Evolutionary conservation across 352 stramenopile genomes (phyloP), one percentile per base, ranked within the genome.

Genomic region (Hyaloperonospora arabidopsidis): DNA sequence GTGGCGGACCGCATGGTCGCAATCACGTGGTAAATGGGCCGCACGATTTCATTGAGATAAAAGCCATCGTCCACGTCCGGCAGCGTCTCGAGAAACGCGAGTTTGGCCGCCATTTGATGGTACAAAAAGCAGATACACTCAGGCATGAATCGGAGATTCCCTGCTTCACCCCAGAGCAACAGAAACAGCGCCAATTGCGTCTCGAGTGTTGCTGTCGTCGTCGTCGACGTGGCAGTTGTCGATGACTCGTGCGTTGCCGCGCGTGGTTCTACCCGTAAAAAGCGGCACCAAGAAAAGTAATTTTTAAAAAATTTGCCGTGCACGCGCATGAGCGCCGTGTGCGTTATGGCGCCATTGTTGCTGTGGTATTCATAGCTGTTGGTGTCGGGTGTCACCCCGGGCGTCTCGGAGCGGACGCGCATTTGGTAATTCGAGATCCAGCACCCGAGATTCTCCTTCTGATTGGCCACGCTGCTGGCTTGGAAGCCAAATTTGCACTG

Each of bases 241-340:
- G 25, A 32, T 8, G 8, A n/a, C n/a, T n/a, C n/a, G 25, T 32
- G 25, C 25, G 63, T 45, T 12, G 63, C 69, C 34, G 95, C 95
- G 44, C 91, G 75, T n/a, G 89, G 91, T 5, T 74, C 67, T 0
- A 94, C 86, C 21, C 84, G 79, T 44, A 98, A 76, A 43, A 95
- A 95, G 46, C 87, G 79, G 68, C 95, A 98, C 97, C 97, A 99
- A 56, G 88, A 84, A 35, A 70, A 57, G 66, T 97, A 97, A 68
- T 97, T 97, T 35, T 79, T 81, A 59, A 95, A 92, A 18, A 98
- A 86, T 57, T 89, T 89, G 14, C 57, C 48, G 59, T 92, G 82
- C 45, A 92, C 71, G 17, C 74, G 67, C 11, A 53, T 57, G 23
- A 91, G 70, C 38, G 79, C 79, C 34, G 70, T 61, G 52, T 72